Base-by-base conservation (phyloP, 768 basidiomycete species). In the Rhodosporidiobolus sp. region DNA sequence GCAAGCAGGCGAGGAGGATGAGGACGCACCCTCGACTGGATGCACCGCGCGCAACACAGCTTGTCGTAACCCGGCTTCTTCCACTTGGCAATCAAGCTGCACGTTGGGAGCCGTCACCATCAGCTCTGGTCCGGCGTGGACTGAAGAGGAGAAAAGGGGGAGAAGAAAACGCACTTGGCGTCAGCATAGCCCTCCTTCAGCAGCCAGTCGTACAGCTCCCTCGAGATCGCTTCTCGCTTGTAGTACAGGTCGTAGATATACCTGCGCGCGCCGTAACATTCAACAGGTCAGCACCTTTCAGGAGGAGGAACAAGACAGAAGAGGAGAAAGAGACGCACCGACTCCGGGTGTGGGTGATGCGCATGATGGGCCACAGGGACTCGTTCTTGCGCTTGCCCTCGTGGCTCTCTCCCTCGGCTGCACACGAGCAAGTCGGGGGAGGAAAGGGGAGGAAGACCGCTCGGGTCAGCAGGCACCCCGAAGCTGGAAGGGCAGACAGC, bases 201-300 rank as follows among this genome's bases (percentile, higher is more conserved):
- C 58, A 99, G 81, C 96, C 96, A 99, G 82, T 98, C 95, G 63
- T 76, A 99, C 62, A 99, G 84, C 80, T 94, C 82, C 78, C 86
- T 87, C 78, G 89, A 90, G 79, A 99, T 91, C 19, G 94, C 92
- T 82, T 98, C 95, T 49, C 94, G 90, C 83, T 97, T 95, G 84
- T 98, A 97, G 83, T 96, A 98, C 72, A 98, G 85, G 82, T 99
- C 96, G 79, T 98, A 98, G 69, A 99, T 92, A 82, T 97, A 97
- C 76, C 93, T 67, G 85, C 56, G 22, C 16, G 28, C 0, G 12
- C 24, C n/a, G n/a, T n/a, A n/a, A n/a, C n/a, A n/a, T n/a, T n/a
- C n/a, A n/a, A n/a, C n/a, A n/a, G n/a, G n/a, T n/a, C n/a, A n/a
- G n/a, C n/a, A n/a, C n/a, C n/a, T n/a, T n/a, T n/a, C n/a, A n/a